Evolutionary conservation across 1,139 yeast species (phyloP).

Genomic region (Starmera stellimalicola): DNA sequence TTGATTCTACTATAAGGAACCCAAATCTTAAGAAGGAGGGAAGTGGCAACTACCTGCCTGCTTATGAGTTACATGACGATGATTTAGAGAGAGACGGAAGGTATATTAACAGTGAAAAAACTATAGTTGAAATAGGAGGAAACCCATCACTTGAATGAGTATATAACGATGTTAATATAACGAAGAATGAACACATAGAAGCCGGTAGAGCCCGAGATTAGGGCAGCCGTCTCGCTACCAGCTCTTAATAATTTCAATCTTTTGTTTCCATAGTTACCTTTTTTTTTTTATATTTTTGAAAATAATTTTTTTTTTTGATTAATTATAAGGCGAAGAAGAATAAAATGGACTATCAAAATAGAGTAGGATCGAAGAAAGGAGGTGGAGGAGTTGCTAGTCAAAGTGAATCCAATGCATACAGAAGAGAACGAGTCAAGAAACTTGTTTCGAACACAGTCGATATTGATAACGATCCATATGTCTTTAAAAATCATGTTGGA

Average conservation of each 20-base stretch:
- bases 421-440: conserved; percentile 55
- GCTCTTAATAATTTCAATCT: too few species aligned
- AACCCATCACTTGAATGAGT: too few species aligned
- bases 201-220: too few species aligned
- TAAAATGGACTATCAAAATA: conserved; percentile 47
- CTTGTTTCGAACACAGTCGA: conserved; percentile 55
- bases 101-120: background rate
- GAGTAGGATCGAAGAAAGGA: conserved; percentile 51
- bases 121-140: too few species aligned
- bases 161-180: too few species aligned
- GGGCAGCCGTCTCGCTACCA: too few species aligned
- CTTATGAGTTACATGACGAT: conserved; percentile 51
- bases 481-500: conserved; percentile 65
- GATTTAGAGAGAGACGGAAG: conserved; percentile 52
- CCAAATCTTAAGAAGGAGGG: conserved; percentile 37
- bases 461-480: conserved; percentile 69
- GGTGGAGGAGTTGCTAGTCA: conserved; percentile 69
- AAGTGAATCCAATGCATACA: conserved; percentile 56
- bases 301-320: too few species aligned
- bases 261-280: too few species aligned
- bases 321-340: background rate
- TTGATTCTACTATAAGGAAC: conserved; percentile 53
- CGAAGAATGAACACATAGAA: too few species aligned
- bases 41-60: conserved; percentile 43
- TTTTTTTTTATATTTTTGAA: too few species aligned